Evolutionary conservation across 1,284 basidiomycete species (phyloP), one percentile per base, ranked within the genome.

Genomic region (Leccinum subrobustum): DNA sequence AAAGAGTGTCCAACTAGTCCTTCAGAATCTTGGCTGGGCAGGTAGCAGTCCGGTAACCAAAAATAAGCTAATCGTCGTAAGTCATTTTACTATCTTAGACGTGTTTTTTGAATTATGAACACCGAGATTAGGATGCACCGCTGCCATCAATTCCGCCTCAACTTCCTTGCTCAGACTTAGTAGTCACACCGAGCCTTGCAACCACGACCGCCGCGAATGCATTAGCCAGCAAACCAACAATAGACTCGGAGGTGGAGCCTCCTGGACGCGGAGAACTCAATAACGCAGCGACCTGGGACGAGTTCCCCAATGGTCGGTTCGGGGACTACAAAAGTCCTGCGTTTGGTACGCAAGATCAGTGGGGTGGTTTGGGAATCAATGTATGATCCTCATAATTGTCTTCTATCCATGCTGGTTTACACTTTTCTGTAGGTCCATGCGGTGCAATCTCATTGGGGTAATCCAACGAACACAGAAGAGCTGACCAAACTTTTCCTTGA

Each of bases 281-380:
- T 68, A 83, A 87, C 63, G 88, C 88, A 0, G 82, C 87, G 2
- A 86, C 85, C 20, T 99, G 96, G 96, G 97, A 99, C 73, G 97
- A 99, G 73, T 99, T 97, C 74, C 96, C 96, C 4, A 99, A 99
- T 71, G 96, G 96, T 57, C 88, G 96, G n/a, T 99, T 98, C 75
- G 97, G 97, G 63, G 97, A 99, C 74, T 93, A 92, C 67, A 92
- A 97, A 71, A 95, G 92, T 79, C 96, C 96, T 6, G 96, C 96
- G 0, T 99, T 92, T 70, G 97, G 97, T 59, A 87, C 81, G 53
- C 84, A 85, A 65, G 88, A 88, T 64, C 87, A 81, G 6, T 93
- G 90, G 89, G 88, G 87, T 55, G 83, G 84, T 54, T 79, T 81
- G 14, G 80, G 77, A 52, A 76, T 86, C 35, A 79, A 81, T 56